Evolutionary conservation across 2,329 filamentous ascomycete genomes (phyloP).

Genomic region (Tolypocladium tropicale): DNA sequence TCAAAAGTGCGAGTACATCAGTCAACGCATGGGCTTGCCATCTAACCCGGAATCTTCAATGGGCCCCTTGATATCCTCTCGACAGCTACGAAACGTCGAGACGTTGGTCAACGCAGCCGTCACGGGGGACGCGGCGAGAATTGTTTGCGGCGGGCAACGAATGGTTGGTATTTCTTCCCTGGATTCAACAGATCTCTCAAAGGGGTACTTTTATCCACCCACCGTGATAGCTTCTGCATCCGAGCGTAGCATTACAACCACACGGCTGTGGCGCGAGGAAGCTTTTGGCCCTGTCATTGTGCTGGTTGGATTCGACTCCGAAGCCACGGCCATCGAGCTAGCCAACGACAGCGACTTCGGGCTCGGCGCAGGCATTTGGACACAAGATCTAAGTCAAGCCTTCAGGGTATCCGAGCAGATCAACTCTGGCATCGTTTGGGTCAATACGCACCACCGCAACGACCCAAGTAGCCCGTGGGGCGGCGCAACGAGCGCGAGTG

Average conservation of each 20-base stretch:
- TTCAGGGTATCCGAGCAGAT: conserved; percentile 65
- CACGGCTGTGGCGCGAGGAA: conserved; percentile 69
- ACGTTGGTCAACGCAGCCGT: conserved; percentile 56
- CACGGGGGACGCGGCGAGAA: conserved; percentile 28
- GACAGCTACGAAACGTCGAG: conserved; percentile 57
- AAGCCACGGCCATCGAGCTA: conserved; percentile 58
- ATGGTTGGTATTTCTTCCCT: conserved; percentile 36
- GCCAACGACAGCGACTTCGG: conserved; percentile 70
- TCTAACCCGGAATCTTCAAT: conserved; percentile 48
- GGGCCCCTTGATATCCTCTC: conserved; percentile 51
- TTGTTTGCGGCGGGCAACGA: conserved; percentile 34
- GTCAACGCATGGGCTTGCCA: conserved; percentile 45
- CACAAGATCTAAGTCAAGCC: conserved; percentile 61
- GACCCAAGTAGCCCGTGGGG: conserved; percentile 65
- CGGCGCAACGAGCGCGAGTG: conserved; percentile 49
- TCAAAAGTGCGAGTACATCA: conserved; percentile 48
- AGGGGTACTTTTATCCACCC: conserved; percentile 68
- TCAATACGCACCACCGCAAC: conserved; percentile 58
- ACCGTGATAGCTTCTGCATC: conserved; percentile 54
- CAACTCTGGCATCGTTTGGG: conserved; percentile 52
- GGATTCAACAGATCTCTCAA: conserved; percentile 39
- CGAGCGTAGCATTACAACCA: conserved; percentile 49
- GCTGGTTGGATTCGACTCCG: conserved; percentile 63
- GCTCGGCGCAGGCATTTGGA: conserved; percentile 70
- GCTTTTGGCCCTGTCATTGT: conserved; percentile 76